These are phyloP conservation scores for Candida dubliniensis DNA, from an alignment of 1,139 yeast species.

Conservation along the genomic window DNA sequence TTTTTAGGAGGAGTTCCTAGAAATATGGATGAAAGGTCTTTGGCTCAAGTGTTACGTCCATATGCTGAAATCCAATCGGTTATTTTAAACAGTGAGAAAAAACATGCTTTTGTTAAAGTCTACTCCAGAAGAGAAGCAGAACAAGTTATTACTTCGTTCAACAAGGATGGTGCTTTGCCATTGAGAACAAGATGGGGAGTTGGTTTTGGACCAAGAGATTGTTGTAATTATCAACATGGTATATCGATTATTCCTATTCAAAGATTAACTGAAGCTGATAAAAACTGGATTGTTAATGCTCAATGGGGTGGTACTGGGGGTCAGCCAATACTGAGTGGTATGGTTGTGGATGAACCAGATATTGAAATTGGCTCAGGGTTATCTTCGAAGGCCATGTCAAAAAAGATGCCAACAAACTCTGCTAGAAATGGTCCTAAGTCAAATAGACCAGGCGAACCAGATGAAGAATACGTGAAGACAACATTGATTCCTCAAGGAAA, in stretches of 20 bases:
- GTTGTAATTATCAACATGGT: conserved; percentile 93
- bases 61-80: conserved; percentile 94
- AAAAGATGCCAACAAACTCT: conserved; percentile 86
- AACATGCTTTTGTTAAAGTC: conserved; percentile 96
- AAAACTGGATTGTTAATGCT: conserved; percentile 83
- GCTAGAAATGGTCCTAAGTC: conserved; percentile 84
- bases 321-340: conserved; percentile 73
- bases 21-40: conserved; percentile 72
- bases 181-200: conserved; percentile 97
- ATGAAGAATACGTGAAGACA: conserved; percentile 46
- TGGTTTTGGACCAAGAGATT: conserved; percentile 97
- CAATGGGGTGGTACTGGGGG: conserved; percentile 99
- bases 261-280: conserved; percentile 91
- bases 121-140: conserved; percentile 95
- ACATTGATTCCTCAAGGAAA: conserved; percentile 28
- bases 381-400: conserved; percentile 87
- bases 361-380: conserved; percentile 95
- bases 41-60: conserved; percentile 72
- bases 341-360: conserved; percentile 95
- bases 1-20: conserved; percentile 93
- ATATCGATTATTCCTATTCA: conserved; percentile 81
- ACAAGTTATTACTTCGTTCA: conserved; percentile 60
- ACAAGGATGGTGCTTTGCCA: conserved; percentile 49
- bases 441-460: conserved; percentile 62
- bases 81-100: conserved; percentile 81